phyloP scores from a whole-genome alignment of 352 stramenopile genomes.

The Pythium apleroticum region DNA sequence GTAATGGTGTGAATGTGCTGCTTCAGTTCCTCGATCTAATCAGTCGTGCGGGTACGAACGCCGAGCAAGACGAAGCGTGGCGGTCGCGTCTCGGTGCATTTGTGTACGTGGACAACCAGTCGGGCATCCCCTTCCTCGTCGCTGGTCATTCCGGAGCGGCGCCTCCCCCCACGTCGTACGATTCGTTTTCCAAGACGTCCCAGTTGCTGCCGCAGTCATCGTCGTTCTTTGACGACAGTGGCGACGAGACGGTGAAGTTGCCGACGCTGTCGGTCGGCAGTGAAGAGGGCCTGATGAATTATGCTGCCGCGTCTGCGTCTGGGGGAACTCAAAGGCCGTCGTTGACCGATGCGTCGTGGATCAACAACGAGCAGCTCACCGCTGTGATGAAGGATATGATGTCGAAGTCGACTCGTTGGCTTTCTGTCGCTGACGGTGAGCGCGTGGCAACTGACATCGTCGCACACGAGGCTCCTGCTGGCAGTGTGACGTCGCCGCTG shows the following conservation, averaged over 20 bases:
- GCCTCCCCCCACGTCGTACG: slow-evolving; percentile 14
- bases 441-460: slow-evolving; percentile 76
- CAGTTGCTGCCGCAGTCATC: slow-evolving; percentile 15
- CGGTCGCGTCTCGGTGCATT: slow-evolving; percentile 63
- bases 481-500: slow-evolving; percentile 74
- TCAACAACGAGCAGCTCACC: slow-evolving; percentile 53
- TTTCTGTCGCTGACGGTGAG: slow-evolving; percentile 61
- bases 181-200: slow-evolving; percentile 10
- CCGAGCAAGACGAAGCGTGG: slow-evolving; percentile 34
- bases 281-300: slow-evolving; percentile 23
- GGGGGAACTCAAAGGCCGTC: slow-evolving; percentile 44
- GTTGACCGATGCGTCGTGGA: slow-evolving; percentile 11
- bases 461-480: slow-evolving; percentile 79
- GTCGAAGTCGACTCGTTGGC: slow-evolving; percentile 66
- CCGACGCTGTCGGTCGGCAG: slow-evolving; percentile 30
- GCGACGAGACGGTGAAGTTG: slow-evolving; percentile 30
- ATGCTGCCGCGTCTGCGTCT: slow-evolving; percentile 14
- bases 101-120: slow-evolving; percentile 89
- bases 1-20: slow-evolving; percentile 83
- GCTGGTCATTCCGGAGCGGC: slow-evolving; percentile 28
- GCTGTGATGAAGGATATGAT: slow-evolving; percentile 80
- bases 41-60: slow-evolving; percentile 49
- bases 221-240: slow-evolving; percentile 19
- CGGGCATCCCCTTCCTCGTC: slow-evolving; percentile 78
- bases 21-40: slow-evolving; percentile 76